Evolutionary conservation across 768 basidiomycete species (phyloP).

Genomic region (Paxillus ammoniavirescens): DNA sequence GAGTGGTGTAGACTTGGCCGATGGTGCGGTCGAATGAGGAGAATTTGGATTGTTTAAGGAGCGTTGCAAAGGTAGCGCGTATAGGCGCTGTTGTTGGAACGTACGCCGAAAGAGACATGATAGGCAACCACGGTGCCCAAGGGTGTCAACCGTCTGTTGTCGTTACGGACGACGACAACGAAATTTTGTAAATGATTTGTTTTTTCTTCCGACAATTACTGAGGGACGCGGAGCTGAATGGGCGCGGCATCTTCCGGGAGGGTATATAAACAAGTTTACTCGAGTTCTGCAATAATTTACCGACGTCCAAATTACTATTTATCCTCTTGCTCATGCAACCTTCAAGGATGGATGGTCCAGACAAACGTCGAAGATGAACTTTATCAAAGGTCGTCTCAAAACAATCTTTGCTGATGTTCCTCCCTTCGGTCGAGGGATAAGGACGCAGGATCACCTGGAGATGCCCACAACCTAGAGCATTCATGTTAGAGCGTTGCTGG

Average conservation of each 20-base stretch:
- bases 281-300: conserved; percentile 24
- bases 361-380: conserved; percentile 78
- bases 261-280: conserved; percentile 28
- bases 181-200: neutral
- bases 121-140: neutral
- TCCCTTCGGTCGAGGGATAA: conserved; percentile 88
- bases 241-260: conserved; percentile 25
- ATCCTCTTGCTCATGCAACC: conserved; percentile 43
- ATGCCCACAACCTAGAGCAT: conserved; percentile 48
- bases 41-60: conserved; percentile 82
- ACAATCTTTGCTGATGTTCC: conserved; percentile 89
- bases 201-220: neutral
- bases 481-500: neutral
- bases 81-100: conserved; percentile 27
- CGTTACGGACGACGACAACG: neutral
- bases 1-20: conserved; percentile 73
- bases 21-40: conserved; percentile 75
- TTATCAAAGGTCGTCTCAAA: conserved; percentile 56
- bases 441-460: conserved; percentile 95
- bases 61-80: conserved; percentile 69
- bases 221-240: neutral
- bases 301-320: conserved; percentile 87
- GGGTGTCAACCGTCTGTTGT: neutral
- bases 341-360: conserved; percentile 77
- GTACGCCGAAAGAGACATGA: conserved; percentile 17